These are phyloP conservation scores for Blastocystis sp. DNA, from an alignment of 352 stramenopile species.

Conservation along the genomic window DNA sequence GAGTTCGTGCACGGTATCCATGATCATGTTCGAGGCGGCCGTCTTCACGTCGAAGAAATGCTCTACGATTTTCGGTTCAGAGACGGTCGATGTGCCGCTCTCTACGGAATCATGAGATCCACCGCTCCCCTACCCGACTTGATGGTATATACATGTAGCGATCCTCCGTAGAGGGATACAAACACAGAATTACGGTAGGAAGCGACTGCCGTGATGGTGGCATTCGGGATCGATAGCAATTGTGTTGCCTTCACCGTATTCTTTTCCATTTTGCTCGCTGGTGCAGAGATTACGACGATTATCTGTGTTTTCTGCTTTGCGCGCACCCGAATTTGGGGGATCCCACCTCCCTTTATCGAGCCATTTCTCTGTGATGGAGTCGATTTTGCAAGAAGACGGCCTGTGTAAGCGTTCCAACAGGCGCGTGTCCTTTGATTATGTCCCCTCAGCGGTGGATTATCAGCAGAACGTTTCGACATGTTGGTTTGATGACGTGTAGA, in stretches of 20 bases:
- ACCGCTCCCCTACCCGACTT: not conserved
- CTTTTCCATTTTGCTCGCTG: constrained; percentile 29
- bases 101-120: constrained; percentile 17
- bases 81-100: not conserved
- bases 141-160: constrained; percentile 22
- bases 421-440: constrained; percentile 58
- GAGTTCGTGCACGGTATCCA: constrained; percentile 38
- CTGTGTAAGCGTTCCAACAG: not conserved
- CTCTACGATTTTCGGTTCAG: constrained; percentile 12
- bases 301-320: no score
- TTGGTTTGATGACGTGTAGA: constrained; percentile 9
- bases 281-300: no score
- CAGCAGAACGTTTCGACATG: constrained; percentile 20
- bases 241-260: constrained; percentile 41
- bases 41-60: constrained; percentile 35
- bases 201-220: constrained; percentile 26
- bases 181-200: constrained; percentile 33
- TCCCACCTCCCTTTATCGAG: no score
- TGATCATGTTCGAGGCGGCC: constrained; percentile 16
- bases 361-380: no score
- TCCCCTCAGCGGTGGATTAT: constrained; percentile 12
- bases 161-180: constrained; percentile 25
- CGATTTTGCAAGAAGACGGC: no score
- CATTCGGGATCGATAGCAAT: not conserved
- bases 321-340: no score